A percentile compares a stretch with the other conserved stretches of the same genome.
Evolutionary conservation across 805 yeast genomes (phyloP).

Genomic region (Lachancea mirantina): DNA sequence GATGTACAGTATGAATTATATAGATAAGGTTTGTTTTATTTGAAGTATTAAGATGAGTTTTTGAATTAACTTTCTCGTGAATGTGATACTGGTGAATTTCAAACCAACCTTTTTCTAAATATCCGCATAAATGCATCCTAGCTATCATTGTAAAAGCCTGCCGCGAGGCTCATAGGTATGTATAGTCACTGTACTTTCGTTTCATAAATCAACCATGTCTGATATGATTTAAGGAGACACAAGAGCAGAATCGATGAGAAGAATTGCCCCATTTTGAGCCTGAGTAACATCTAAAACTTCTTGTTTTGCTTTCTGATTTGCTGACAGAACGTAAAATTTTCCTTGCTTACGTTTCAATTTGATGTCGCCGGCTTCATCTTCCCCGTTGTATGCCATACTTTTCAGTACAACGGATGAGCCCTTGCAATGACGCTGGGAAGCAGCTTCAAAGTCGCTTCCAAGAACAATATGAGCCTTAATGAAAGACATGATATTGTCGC

Average conservation of each 20-base stretch:
- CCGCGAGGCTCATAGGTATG: too few species aligned
- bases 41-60: too few species aligned
- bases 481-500: slow-evolving; percentile 49
- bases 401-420: slow-evolving; percentile 22
- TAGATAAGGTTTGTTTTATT: too few species aligned
- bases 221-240: slow-evolving; percentile 15
- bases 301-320: slow-evolving; percentile 31
- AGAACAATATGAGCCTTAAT: slow-evolving; percentile 55
- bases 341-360: slow-evolving; percentile 33
- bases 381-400: slow-evolving; percentile 11
- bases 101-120: too few species aligned
- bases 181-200: too few species aligned
- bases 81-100: too few species aligned
- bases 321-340: slow-evolving; percentile 31
- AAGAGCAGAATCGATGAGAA: slow-evolving; percentile 34
- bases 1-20: too few species aligned
- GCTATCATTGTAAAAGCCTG: too few species aligned
- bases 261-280: slow-evolving; percentile 41
- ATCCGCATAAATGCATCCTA: too few species aligned
- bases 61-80: too few species aligned
- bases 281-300: slow-evolving; percentile 31
- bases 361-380: slow-evolving; percentile 33
- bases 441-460: slow-evolving; percentile 10
- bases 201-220: too few species aligned
- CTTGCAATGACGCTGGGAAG: neutral